Base-by-base conservation (phyloP, 2,329 filamentous ascomycete genomes). In the Aschersonia sp. region DNA sequence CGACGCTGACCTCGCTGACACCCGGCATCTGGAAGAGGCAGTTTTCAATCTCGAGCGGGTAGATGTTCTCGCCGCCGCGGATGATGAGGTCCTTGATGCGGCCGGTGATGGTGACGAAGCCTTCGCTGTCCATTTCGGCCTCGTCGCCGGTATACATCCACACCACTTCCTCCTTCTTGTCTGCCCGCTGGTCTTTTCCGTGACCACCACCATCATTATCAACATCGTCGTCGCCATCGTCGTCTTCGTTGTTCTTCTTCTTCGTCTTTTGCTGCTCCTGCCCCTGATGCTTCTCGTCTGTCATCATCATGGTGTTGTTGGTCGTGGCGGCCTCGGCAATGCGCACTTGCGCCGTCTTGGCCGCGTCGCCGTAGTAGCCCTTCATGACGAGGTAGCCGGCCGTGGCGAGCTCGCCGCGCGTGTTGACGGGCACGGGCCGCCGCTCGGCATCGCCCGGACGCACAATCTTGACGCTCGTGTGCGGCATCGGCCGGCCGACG, bases 71-170 rank as follows among this genome's bases (percentile, higher is more conserved):
- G 30, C 92, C 92, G 31, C 86, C 90, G 30, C 87, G 78, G 60
- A 97, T 97, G 56, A 98, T 95, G 47, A 97, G 66, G 61, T 98
- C 92, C 65, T 97, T 97, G 59, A 95, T 90, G 12, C 89, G 74
- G 4, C 89, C 87, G 1, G 88, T 95, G 58, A 97, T 95, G 55
- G 77, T 76, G 2, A 95, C 77, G 60, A 88, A 97, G 2, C 90
- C 92, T 31, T 88, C 73, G 5, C 66, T 71, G 51, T 94, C 87
- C 76, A 97, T 94, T 46, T 71, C 68, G 2, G 88, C 92, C 68
- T 97, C 90, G 58, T 98, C 92, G 22, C 92, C 92, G 0, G 84
- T 94, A 64, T 84, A 73, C 84, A 97, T 92, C 90, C 90, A 97
- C 14, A 43, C 40, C 9, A 39, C 35, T 83, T 59, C 43, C 72